Base-by-base conservation (phyloP, 2,329 filamentous ascomycete species). In the Sporothrix protearum region DNA sequence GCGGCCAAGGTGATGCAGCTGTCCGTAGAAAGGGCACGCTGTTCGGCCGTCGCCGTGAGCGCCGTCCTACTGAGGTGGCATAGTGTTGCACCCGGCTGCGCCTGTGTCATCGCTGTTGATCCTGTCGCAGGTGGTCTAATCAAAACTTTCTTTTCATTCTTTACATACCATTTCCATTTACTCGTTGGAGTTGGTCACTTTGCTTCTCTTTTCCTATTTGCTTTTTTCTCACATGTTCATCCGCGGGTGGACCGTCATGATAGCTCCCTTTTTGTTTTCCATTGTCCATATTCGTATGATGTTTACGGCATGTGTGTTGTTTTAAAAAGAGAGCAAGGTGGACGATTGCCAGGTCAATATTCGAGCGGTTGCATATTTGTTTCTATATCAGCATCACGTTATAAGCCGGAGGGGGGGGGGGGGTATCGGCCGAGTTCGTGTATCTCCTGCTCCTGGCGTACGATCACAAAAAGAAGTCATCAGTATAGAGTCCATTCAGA, bases 1-100 rank as follows among this genome's bases (percentile, higher is more conserved):
- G 49, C 9, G 45, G 51, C 25, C 53, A 39, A 2, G 36, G 42
- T 16, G 71, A 36, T 16, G 28, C 68, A 2, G 53, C 63, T 16
- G 76, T 78, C 10, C 78, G 77, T 30, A 79, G 82, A 49, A 86
- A 83, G 75, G 82, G 80, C 51, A 83, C 82, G 0, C 78, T 87
- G 6, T 87, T 86, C 74, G 78, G 81, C 49, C 80, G 80, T 70
- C 82, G 81, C 70, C 79, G 76, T 73, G 81, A 83, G 71, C 79
- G 78, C 71, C 75, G 76, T n/a, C 76, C 77, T 39, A 42, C 75
- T n/a, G 78, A 80, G 75, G 77, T 78, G 68, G 74, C 76, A 70
- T 79, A 79, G 78, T 64, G 75, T 55, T 73, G 69, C 55, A 33
- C 66, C 73, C 68, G 71, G 30, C 30, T 55, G 4, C 30, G 49